These are phyloP conservation scores for Ceratobasidium sp. DNA, from an alignment of 1,284 basidiomycete species.

Conservation along the genomic window DNA sequence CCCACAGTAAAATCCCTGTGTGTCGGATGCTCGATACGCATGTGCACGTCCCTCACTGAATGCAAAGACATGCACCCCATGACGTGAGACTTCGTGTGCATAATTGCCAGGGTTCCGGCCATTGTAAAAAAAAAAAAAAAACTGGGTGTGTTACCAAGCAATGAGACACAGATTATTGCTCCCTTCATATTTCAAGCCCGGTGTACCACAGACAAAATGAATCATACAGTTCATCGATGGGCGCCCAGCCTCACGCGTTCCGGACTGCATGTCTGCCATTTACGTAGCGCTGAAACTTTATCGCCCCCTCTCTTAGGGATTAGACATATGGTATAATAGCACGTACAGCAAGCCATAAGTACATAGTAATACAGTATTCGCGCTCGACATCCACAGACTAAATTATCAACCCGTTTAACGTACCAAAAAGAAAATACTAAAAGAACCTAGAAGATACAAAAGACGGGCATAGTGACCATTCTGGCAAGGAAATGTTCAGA, in stretches of 20 bases:
- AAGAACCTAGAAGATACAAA: neutral
- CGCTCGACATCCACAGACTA: neutral
- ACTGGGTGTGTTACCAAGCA: neutral
- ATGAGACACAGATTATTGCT: no score
- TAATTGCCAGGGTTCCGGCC: no score
- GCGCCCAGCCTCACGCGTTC: neutral
- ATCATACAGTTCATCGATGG: neutral
- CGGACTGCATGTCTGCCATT: neutral
- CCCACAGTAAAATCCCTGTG: neutral
- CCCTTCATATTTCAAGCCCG: neutral
- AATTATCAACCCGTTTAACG: neutral
- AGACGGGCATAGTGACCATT: neutral
- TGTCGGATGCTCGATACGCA: neutral
- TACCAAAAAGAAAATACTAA: neutral
- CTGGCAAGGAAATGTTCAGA: neutral
- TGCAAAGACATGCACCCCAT: no score
- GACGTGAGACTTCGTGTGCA: no score
- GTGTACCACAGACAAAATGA: neutral
- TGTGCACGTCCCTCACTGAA: neutral
- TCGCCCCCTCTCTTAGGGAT: neutral
- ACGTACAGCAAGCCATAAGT: neutral
- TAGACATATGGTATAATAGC: neutral
- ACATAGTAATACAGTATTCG: neutral
- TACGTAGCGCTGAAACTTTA: neutral
- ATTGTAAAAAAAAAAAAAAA: neutral